Evolutionary conservation across 257 asterid genomes (phyloP), one percentile per base, ranked within the genome.

Genomic region (Lycium ferocissimum): DNA sequence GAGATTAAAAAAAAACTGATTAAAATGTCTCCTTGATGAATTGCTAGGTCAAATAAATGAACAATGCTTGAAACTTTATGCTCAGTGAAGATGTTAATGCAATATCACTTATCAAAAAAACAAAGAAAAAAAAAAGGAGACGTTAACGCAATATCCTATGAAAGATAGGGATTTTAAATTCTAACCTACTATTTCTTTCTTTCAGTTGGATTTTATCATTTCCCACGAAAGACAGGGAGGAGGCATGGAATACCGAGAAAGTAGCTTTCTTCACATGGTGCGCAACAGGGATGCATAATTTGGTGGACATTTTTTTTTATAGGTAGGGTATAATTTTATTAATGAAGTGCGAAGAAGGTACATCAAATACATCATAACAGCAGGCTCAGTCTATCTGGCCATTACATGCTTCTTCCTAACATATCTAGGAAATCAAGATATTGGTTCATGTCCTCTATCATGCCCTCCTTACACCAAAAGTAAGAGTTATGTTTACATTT

Each of bases 21-120:
- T 54, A 53, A 8, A 14, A 1, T 78, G 51, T 14, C 51, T 7
- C 12, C n/a, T 33, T 54, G 49, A 78, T 45, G 9, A 72, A 72
- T 53, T 78, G 35, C 45, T 49, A 75, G 45, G 62, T 10, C 58
- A 49, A 78, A 33, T 6, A 0, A 78, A 33, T 38, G 2, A 59
- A 59, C 26, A 76, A 53, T 26, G 65, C 22, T 75, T 22, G 63
- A 20, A 6, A 51, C 47, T 22, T 22, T 7, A 18, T 13, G 47
- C 13, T 76, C n/a, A n/a, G 43, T 76, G 45, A 51, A 76, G 61
- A 76, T 1, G 63, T 76, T 76, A 26, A 22, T 76, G 43, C 61
- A 73, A 7, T 59, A 59, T 7, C 33, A 9, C 54, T 49, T 7
- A 2, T 7, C 9, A n/a, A n/a, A n/a, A n/a, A n/a, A n/a, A n/a